These are phyloP conservation scores for Claviceps africana DNA, from an alignment of 2,329 filamentous ascomycete species.

Conservation along the genomic window DNA sequence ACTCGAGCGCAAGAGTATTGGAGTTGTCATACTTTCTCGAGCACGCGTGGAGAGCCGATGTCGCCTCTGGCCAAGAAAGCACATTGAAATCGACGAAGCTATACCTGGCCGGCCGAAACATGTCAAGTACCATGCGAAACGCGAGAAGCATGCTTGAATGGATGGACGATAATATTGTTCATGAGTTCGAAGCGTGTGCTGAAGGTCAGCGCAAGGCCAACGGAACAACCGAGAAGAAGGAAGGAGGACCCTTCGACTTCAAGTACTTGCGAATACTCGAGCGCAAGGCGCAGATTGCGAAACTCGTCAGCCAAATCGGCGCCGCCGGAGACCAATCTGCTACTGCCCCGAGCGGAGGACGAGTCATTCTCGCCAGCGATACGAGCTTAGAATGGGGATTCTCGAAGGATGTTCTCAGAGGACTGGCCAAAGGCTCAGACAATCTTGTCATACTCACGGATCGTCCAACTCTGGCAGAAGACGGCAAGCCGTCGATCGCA, in stretches of 20 bases:
- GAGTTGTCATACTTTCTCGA: slow-evolving; percentile 88
- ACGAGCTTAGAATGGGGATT: slow-evolving; percentile 89
- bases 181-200: slow-evolving; percentile 69
- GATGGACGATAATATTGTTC: slow-evolving; percentile 94
- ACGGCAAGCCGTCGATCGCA: slow-evolving; percentile 45
- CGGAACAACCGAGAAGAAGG: slow-evolving; percentile 35
- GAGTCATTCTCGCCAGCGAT: slow-evolving; percentile 85
- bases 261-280: slow-evolving; percentile 73
- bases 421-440: slow-evolving; percentile 58
- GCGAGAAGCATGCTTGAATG: slow-evolving; percentile 94
- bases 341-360: slow-evolving; percentile 35
- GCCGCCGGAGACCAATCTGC: slow-evolving; percentile 22
- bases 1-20: slow-evolving; percentile 87
- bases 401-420: slow-evolving; percentile 64
- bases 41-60: slow-evolving; percentile 69
- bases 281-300: slow-evolving; percentile 64
- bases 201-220: slow-evolving; percentile 35
- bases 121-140: slow-evolving; percentile 77
- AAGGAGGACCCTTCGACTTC: slow-evolving; percentile 74
- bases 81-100: slow-evolving; percentile 43
- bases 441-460: slow-evolving; percentile 87
- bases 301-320: slow-evolving; percentile 37
- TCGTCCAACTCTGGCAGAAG: slow-evolving; percentile 33
- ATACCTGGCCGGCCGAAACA: slow-evolving; percentile 75
- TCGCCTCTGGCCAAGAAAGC: slow-evolving; percentile 33